A percentile compares a stretch with the other conserved stretches of the same genome.
phyloP scores from a whole-genome alignment of 768 basidiomycete genomes.

The Leccinum rimulosum region DNA sequence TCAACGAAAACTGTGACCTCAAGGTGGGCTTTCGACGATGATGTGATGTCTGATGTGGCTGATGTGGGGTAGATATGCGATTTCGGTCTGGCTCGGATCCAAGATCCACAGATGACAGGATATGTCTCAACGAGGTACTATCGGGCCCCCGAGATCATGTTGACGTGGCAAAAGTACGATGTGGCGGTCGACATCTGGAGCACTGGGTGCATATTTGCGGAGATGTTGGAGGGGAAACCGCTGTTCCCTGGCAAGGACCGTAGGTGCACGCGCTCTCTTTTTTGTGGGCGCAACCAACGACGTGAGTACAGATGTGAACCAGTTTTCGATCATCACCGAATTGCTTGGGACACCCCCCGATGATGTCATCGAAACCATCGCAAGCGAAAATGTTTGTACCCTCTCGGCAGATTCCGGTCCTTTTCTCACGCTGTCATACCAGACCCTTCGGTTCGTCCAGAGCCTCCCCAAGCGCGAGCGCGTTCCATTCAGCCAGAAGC shows the following conservation, averaged over 20 bases:
- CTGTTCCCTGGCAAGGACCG: constrained; percentile 99
- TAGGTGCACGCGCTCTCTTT: constrained; percentile 44
- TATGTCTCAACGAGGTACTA: constrained; percentile 99
- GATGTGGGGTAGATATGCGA: constrained; percentile 78
- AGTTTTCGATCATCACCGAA: constrained; percentile 99
- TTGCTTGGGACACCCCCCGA: constrained; percentile 97
- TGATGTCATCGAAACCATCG: constrained; percentile 99
- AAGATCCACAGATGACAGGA: constrained; percentile 99
- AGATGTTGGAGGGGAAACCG: constrained; percentile 99
- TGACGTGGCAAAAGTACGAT: constrained; percentile 99
- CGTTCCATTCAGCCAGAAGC: constrained; percentile 92
- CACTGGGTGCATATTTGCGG: constrained; percentile 98
- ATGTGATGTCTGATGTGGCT: neutral
- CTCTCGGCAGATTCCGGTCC: neutral
- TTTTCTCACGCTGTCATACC: constrained; percentile 15
- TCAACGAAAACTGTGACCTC: constrained; percentile 99
- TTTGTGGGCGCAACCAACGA: neutral
- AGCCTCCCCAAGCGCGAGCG: constrained; percentile 95
- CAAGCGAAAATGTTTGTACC: constrained; percentile 85
- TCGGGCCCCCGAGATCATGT: constrained; percentile 99
- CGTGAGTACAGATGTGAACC: constrained; percentile 85
- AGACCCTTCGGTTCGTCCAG: constrained; percentile 99
- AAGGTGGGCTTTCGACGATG: constrained; percentile 54
- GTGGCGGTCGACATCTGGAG: constrained; percentile 99
- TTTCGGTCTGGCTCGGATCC: constrained; percentile 96